These are phyloP conservation scores for Nyctanthes arbortristis DNA, from an alignment of 257 asterid species.

Conservation along the genomic window DNA sequence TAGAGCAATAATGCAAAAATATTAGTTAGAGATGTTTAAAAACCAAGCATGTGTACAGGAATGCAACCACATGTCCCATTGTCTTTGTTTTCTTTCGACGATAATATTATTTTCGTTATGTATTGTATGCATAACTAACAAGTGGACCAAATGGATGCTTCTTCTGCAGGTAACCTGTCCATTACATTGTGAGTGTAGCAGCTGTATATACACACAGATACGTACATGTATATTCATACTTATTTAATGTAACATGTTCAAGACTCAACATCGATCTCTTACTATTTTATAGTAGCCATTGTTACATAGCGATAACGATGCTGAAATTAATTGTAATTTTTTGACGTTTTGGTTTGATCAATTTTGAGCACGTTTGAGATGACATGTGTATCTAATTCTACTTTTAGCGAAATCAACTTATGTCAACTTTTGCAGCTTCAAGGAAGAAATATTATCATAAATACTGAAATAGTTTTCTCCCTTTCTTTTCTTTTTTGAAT, in stretches of 20 bases:
- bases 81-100: not conserved
- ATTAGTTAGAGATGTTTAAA: conserved; percentile 14
- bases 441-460: too few relatives aligned
- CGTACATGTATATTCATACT: not conserved
- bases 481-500: too few relatives aligned
- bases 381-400: too few relatives aligned
- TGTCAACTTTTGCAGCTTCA: too few relatives aligned
- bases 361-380: too few relatives aligned
- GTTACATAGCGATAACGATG: too few relatives aligned
- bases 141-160: conserved; percentile 37
- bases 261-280: not conserved
- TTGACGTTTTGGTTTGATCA: not conserved
- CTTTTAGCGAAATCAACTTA: too few relatives aligned
- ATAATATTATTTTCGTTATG: too few relatives aligned
- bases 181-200: conserved; percentile 13
- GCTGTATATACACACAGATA: not conserved
- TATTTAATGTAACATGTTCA: not conserved
- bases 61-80: conserved; percentile 40
- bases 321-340: too few relatives aligned
- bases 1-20: conserved; percentile 3
- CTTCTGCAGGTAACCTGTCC: conserved; percentile 5
- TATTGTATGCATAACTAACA: too few relatives aligned
- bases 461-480: too few relatives aligned
- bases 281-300: too few relatives aligned
- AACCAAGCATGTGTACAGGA: conserved; percentile 37